These are phyloP conservation scores for Yamadazyma olivae DNA, from an alignment of 805 yeast genomes.

Conservation along the genomic window DNA sequence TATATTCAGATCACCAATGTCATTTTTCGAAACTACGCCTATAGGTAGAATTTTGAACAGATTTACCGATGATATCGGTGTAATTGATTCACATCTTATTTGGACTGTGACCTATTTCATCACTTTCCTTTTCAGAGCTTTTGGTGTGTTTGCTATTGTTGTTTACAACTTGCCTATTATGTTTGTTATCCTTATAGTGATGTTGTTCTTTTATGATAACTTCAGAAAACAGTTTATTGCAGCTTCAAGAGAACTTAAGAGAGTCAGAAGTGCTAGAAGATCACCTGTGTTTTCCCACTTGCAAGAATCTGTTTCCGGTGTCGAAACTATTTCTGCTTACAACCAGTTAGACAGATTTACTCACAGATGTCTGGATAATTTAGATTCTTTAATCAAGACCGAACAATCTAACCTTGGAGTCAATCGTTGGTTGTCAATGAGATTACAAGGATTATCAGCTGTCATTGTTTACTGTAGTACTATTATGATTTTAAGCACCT, in stretches of 20 bases:
- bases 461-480: slow-evolving; percentile 28
- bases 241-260: slow-evolving; percentile 32
- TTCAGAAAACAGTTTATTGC: slow-evolving; percentile 30
- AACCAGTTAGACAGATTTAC: slow-evolving; percentile 26
- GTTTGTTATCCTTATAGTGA: slow-evolving; percentile 23
- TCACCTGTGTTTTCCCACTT: slow-evolving; percentile 33
- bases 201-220: slow-evolving; percentile 28
- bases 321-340: slow-evolving; percentile 34
- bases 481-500: slow-evolving; percentile 23
- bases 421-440: slow-evolving; percentile 36
- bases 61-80: slow-evolving; percentile 35
- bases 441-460: slow-evolving; percentile 35
- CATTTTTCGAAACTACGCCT: slow-evolving; percentile 41
- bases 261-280: slow-evolving; percentile 28
- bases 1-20: slow-evolving; percentile 39
- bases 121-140: slow-evolving; percentile 19
- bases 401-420: slow-evolving; percentile 20
- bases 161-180: slow-evolving; percentile 30
- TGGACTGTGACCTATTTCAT: slow-evolving; percentile 28
- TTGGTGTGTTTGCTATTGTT: slow-evolving; percentile 28
- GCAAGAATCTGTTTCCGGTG: slow-evolving; percentile 36
- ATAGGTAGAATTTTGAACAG: slow-evolving; percentile 38
- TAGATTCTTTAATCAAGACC: slow-evolving; percentile 22
- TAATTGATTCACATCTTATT: slow-evolving; percentile 29
- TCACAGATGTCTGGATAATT: slow-evolving; percentile 19